Base-by-base conservation (phyloP, 2,329 filamentous ascomycete species). In the Aureobasidium sp. region DNA sequence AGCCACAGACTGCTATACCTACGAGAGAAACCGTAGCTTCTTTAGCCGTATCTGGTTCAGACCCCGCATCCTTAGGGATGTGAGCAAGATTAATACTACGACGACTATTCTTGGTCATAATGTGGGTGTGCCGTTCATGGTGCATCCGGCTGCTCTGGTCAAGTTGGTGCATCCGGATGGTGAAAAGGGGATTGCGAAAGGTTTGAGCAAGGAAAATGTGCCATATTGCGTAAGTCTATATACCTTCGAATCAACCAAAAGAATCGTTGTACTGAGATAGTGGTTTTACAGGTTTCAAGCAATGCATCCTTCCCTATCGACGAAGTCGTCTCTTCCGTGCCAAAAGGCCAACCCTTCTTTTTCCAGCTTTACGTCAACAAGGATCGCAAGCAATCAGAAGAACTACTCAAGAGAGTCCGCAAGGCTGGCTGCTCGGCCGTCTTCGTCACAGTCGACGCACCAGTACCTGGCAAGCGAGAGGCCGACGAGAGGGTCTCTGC, bases 291-390 rank as follows among this genome's bases (percentile, higher is more conserved):
- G 62, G 60, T 62, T 13, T 72, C 67, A 3, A 73, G 69, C 41
- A 73, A 73, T 55, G 71, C 72, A 2, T 67, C 64, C 21, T 73
- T 69, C 55, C 69, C 70, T 11, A 63, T 73, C 34, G 67, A 67
- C 27, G 70, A 72, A 57, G 71, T 73, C 54, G 65, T 71, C 13
- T 44, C 63, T 8, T 64, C 65, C 13, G 66, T 69, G 10, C 34
- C 41, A n/a, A 52, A 53, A 21, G 48, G 48, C 39, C 70, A 70
- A 57, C 70, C 71, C 7, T 72, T 80, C 60, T 83, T 85, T 74
- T 85, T 85, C 67, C 84, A 86, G 69, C 75, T 87, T 5, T 87
- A 87, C 66, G 81, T 86, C 54, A 80, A 86, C 70, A 81, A 80
- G 66, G 75, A 84, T 63, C 75, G 82, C 0, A 61, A 69, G 9